A percentile compares a stretch with the other conserved stretches of the same genome.
These are phyloP conservation scores for Penicillium ucsense DNA, from an alignment of 495 filamentous ascomycete genomes.

Conservation along the genomic window DNA sequence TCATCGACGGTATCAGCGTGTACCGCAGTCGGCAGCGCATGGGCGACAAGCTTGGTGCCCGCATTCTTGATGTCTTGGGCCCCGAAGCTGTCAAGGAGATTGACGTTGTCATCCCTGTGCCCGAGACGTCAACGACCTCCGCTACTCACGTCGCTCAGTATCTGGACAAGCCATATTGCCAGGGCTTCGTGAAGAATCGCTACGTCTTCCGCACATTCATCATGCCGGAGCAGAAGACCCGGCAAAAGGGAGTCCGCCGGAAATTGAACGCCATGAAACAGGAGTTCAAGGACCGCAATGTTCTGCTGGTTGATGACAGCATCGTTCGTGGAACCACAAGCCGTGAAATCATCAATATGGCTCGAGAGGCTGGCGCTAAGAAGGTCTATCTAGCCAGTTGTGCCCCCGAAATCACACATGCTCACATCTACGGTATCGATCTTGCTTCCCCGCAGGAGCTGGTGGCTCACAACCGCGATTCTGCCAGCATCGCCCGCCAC, in stretches of 20 bases:
- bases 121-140: conserved; percentile 77
- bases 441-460: conserved; percentile 75
- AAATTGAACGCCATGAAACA: conserved; percentile 73
- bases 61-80: conserved; percentile 63
- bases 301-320: conserved; percentile 84
- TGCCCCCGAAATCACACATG: conserved; percentile 74
- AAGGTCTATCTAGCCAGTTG: conserved; percentile 88
- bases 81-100: conserved; percentile 71
- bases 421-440: conserved; percentile 82
- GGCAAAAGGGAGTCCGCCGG: conserved; percentile 54
- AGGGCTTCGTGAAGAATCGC: conserved; percentile 88
- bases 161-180: conserved; percentile 71
- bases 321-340: conserved; percentile 91
- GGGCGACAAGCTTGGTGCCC: conserved; percentile 79
- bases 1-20: conserved; percentile 90
- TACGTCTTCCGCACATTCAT: conserved; percentile 97
- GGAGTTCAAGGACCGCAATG: conserved; percentile 77
- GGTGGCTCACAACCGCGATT: conserved; percentile 69
- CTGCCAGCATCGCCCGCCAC: conserved; percentile 58
- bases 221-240: conserved; percentile 77
- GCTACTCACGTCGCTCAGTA: conserved; percentile 70
- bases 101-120: conserved; percentile 85
- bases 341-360: conserved; percentile 89
- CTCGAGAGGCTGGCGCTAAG: conserved; percentile 77
- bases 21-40: conserved; percentile 84